These are phyloP conservation scores for Austroboletus eburneus DNA, from an alignment of 768 basidiomycete species.

Conservation along the genomic window DNA sequence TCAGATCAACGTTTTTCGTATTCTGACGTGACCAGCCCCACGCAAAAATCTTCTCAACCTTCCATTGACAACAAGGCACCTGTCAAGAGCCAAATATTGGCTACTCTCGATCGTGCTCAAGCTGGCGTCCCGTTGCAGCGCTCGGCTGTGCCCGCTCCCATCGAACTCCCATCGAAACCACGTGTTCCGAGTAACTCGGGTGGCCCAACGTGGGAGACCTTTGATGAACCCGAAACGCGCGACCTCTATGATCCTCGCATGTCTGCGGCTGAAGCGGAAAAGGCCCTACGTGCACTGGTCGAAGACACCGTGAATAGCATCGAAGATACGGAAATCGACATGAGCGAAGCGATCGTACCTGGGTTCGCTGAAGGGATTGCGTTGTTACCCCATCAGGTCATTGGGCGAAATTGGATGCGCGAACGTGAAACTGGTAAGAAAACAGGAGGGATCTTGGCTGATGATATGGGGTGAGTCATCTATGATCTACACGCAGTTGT, in stretches of 20 bases:
- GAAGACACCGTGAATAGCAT: slow-evolving; percentile 55
- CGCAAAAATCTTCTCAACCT: not conserved
- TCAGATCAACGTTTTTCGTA: not conserved
- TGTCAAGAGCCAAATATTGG: slow-evolving; percentile 16
- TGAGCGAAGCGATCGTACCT: slow-evolving; percentile 65
- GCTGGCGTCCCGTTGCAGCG: slow-evolving; percentile 12
- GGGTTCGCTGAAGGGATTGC: slow-evolving; percentile 70
- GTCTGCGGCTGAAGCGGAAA: slow-evolving; percentile 61
- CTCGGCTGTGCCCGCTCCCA: slow-evolving; percentile 30
- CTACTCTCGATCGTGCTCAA: slow-evolving; percentile 24
- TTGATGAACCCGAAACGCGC: slow-evolving; percentile 26
- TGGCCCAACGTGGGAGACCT: slow-evolving; percentile 27
- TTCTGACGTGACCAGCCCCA: slow-evolving; percentile 10
- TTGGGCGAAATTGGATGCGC: slow-evolving; percentile 85
- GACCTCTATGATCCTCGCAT: slow-evolving; percentile 30
- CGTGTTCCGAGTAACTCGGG: slow-evolving; percentile 13
- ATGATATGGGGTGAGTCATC: slow-evolving; percentile 76
- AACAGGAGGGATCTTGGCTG: slow-evolving; percentile 84
- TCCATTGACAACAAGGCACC: not conserved
- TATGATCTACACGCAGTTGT: not conserved
- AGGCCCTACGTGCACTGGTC: slow-evolving; percentile 73
- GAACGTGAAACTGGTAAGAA: slow-evolving; percentile 77
- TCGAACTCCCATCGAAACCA: slow-evolving; percentile 23
- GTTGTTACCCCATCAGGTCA: slow-evolving; percentile 83
- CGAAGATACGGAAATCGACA: slow-evolving; percentile 47